Base-by-base conservation (phyloP, 345 rosid genomes). In the Linum tenue region DNA sequence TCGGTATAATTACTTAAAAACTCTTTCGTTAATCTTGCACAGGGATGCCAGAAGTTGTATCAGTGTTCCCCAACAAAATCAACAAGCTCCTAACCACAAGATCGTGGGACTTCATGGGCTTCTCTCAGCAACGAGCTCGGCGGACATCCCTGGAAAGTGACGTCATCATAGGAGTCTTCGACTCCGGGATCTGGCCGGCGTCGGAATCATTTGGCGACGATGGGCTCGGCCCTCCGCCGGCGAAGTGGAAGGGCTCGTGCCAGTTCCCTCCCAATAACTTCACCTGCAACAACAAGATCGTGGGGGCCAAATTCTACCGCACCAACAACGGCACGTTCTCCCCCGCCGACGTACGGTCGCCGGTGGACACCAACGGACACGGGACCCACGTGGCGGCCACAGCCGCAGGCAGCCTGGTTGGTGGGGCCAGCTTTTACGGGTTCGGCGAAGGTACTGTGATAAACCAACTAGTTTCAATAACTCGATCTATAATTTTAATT, bases 101-200 rank as follows among this genome's bases (percentile, higher is more conserved):
- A 37, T 60, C 64, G 11, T 60, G 64, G 64, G 64, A 60, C 44
- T 60, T 60, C 41, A 60, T 60, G 42, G 64, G 64, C 10, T 37
- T 60, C 14, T 8, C 64, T 39, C 64, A 60, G 39, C n/a, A 37
- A 60, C 12, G 7, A 44, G 64, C n/a, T 6, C 16, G 39, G 40
- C 5, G 64, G 14, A 39, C 64, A 37, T 9, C 64, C n/a, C n/a
- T 37, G 15, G 64, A 39, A 60, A 60, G 64, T 38, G 64, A 60
- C 44, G 39, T 38, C 64, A 39, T 60, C 39, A 35, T 58, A 16
- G 61, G 61, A 15, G 17, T 58, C 7, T 5, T 58, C 35, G 61
- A 58, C 61, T 16, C 37, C 12, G 61, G 61, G 17, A 58, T 58
- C 17, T 58, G 61, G 61, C 36, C 38, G 2, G 61, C 17, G 36